Evolutionary conservation across 345 rosid genomes (phyloP).

Genomic region (Eucalyptus brandiana): DNA sequence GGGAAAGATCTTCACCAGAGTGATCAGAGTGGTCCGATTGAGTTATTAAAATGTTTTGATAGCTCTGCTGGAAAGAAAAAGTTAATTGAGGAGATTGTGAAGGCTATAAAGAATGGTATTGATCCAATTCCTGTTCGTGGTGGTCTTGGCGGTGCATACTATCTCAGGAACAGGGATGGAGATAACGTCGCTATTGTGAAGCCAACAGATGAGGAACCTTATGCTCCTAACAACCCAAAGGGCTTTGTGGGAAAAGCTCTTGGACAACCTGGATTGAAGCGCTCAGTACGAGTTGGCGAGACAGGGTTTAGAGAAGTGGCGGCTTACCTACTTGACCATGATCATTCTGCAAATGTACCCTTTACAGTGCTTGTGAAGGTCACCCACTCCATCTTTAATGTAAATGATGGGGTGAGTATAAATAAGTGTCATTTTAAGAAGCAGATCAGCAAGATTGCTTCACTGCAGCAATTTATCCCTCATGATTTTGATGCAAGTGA

Average conservation of each 20-base stretch:
- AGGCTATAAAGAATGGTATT: conserved; percentile 14
- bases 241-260: conserved; percentile 30
- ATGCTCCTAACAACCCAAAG: conserved; percentile 33
- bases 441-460: conserved; percentile 33
- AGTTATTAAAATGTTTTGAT: conserved; percentile 17
- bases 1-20: conserved; percentile 20
- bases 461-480: conserved; percentile 24
- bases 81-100: conserved; percentile 15
- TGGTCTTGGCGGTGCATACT: conserved; percentile 36
- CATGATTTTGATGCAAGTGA: conserved; percentile 45
- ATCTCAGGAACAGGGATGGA: conserved; percentile 12
- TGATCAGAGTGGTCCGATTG: conserved; percentile 24
- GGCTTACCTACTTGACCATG: conserved; percentile 29
- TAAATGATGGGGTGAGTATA: conserved; percentile 13
- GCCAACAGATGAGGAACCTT: conserved; percentile 39
- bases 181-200: conserved; percentile 23
- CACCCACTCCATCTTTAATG: conserved; percentile 20
- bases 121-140: conserved; percentile 16
- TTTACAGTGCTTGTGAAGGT: conserved; percentile 29
- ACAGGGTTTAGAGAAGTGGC: conserved; percentile 34
- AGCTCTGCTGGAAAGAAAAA: conserved; percentile 4
- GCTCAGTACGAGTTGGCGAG: conserved; percentile 32
- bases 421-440: not conserved
- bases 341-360: conserved; percentile 32
- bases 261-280: conserved; percentile 34